Evolutionary conservation across 495 filamentous ascomycete genomes (phyloP).

Genomic region (Hypoxylon cercidicola): DNA sequence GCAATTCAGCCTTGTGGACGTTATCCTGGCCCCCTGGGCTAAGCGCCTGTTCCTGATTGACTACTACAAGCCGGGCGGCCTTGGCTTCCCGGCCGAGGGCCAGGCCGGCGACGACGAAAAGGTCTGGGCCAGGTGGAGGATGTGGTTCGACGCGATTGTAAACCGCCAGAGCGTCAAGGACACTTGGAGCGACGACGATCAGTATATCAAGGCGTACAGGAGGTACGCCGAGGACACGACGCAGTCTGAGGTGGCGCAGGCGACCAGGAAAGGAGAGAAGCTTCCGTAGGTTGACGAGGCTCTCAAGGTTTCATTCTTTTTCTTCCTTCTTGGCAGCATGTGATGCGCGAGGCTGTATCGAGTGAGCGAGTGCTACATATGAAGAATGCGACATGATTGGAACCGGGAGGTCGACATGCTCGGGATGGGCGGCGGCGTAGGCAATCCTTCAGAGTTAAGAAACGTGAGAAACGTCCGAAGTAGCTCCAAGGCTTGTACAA

Average conservation of each 20-base stretch:
- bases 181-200: slow-evolving; percentile 70
- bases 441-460: no score
- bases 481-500: no score
- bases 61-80: slow-evolving; percentile 70
- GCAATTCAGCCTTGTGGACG: slow-evolving; percentile 67
- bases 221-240: slow-evolving; percentile 79
- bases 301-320: no score
- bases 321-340: no score
- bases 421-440: no score
- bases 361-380: no score
- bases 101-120: slow-evolving; percentile 52
- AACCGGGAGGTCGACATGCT: no score
- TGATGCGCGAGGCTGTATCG: no score
- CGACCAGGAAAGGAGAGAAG: slow-evolving; percentile 68
- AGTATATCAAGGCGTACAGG: slow-evolving; percentile 72
- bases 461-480: no score
- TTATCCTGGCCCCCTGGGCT: slow-evolving; percentile 73
- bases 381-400: no score
- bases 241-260: slow-evolving; percentile 74
- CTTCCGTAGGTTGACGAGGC: slow-evolving; percentile 73
- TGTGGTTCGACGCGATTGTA: slow-evolving; percentile 67
- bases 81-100: slow-evolving; percentile 60
- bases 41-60: slow-evolving; percentile 76
- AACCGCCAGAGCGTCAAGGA: slow-evolving; percentile 65
- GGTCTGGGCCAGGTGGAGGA: slow-evolving; percentile 69